Evolutionary conservation across 2,329 filamentous ascomycete species (phyloP), one percentile per base, ranked within the genome.

Genomic region (Fonsecaea erecta): DNA sequence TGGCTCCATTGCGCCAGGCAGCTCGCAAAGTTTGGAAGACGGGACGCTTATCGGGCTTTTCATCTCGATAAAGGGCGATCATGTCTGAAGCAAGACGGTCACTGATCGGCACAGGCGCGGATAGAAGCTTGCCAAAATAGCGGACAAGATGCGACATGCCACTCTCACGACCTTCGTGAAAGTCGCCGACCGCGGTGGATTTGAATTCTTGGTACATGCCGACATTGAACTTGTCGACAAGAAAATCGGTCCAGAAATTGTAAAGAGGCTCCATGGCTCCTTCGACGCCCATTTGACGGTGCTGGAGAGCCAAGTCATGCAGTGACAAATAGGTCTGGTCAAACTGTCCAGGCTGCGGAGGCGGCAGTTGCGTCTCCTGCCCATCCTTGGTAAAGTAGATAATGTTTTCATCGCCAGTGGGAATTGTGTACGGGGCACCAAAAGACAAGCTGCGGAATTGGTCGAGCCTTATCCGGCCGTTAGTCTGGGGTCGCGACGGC

Each of bases 191-290:
- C 62, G 90, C 90, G 75, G 85, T 82, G 72, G 81, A 80, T 69
- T 86, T 86, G 79, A 93, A 92, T 75, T 93, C 90, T 74, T 86
- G 81, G 79, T 93, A 93, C 86, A 93, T 90, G 74, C 81, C 82
- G 64, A 83, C 81, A 76, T 93, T 90, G 83, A 93, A 92, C 77
- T 90, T 88, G 72, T 86, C 83, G 68, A 87, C 84, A 68, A 93
- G 82, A 74, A 90, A 91, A 75, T 89, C 85, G 21, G 87, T 86
- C 89, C 90, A 93, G 79, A 91, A 91, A 69, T 87, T 84, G 79
- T 92, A 92, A 32, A 91, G 83, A 6, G 63, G 61, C 68, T 77
- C 69, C 52, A 68, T 74, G 72, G 62, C 81, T 70, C 30, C 77
- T 74, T 43, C 83, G 72, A 84, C 75, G 32, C 71, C 68, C 12